Evolutionary conservation across 129 eudicot genomes (phyloP).

Genomic region (Tanacetum coccineum): DNA sequence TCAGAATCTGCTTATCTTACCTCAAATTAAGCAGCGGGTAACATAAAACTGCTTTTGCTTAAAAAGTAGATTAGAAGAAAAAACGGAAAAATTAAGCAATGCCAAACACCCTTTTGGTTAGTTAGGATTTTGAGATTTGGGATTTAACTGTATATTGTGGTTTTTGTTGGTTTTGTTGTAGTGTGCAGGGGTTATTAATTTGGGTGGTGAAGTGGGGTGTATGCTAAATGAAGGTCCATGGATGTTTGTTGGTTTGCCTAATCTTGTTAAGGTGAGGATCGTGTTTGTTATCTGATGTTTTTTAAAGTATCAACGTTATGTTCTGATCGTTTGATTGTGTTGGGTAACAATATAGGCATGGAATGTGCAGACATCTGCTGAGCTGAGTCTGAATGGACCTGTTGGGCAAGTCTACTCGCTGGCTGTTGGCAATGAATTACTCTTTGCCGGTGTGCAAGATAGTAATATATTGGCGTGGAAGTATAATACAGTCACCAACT

Average conservation of each 20-base stretch:
- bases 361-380: slow-evolving; percentile 75
- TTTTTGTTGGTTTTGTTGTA: slow-evolving; percentile 34
- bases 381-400: slow-evolving; percentile 81
- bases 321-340: slow-evolving; percentile 11
- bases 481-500: slow-evolving; percentile 61
- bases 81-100: too few relatives aligned
- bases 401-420: slow-evolving; percentile 90
- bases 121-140: not conserved
- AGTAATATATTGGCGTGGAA: slow-evolving; percentile 91
- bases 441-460: slow-evolving; percentile 90
- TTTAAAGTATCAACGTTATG: not conserved
- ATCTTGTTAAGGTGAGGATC: slow-evolving; percentile 73
- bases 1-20: too few relatives aligned
- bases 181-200: slow-evolving; percentile 67
- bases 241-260: slow-evolving; percentile 82
- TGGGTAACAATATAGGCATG: slow-evolving; percentile 55
- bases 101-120: not conserved
- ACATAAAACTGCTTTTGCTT: too few relatives aligned
- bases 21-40: too few relatives aligned
- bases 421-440: slow-evolving; percentile 77
- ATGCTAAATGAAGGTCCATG: slow-evolving; percentile 99
- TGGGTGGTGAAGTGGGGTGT: slow-evolving; percentile 83
- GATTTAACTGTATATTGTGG: slow-evolving; percentile 13
- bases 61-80: too few relatives aligned
- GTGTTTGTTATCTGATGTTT: not conserved